Conservation (phyloP, 2,329 filamentous ascomycete genomes). For the Talaromyces funiculosus region DNA sequence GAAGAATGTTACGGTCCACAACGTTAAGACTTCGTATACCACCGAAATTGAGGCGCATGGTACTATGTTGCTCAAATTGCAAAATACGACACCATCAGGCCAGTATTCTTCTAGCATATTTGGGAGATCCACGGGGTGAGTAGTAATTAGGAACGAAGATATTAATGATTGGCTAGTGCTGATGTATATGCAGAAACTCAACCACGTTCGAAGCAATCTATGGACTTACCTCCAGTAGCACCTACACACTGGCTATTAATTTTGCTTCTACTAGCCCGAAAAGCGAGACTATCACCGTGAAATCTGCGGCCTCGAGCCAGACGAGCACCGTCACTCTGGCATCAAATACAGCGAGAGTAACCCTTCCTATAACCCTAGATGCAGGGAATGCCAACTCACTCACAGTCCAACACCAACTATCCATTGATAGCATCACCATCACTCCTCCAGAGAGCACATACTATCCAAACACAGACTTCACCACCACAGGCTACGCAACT, state of each 20-base stretch:
- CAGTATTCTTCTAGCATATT: conserved; percentile 19
- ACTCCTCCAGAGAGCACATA: conserved; percentile 28
- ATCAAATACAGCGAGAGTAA: conserved; percentile 7
- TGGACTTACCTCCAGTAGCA: conserved; percentile 24
- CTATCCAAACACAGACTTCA: conserved; percentile 37
- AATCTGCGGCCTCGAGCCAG: background rate
- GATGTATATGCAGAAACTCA: background rate
- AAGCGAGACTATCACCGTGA: background rate
- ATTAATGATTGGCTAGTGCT: background rate
- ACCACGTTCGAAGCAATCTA: conserved; percentile 19
- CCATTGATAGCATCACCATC: conserved; percentile 21
- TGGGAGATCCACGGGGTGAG: conserved; percentile 17
- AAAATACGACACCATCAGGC: conserved; percentile 20
- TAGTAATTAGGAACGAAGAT: background rate
- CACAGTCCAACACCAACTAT: conserved; percentile 16
- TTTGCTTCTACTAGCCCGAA: conserved; percentile 16
- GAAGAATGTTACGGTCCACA: conserved; percentile 15
- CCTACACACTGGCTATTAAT: conserved; percentile 21
- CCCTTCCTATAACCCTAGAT: conserved; percentile 17
- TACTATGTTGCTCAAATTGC: conserved; percentile 27
- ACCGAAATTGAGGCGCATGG: conserved; percentile 25
- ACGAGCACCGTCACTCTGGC: conserved; percentile 10
- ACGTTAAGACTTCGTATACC: conserved; percentile 25
- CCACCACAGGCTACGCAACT: conserved; percentile 31
- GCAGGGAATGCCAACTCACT: conserved; percentile 25